Evolutionary conservation across 164 flowering plant genomes (phyloP).

Genomic region (Vitis riparia): DNA sequence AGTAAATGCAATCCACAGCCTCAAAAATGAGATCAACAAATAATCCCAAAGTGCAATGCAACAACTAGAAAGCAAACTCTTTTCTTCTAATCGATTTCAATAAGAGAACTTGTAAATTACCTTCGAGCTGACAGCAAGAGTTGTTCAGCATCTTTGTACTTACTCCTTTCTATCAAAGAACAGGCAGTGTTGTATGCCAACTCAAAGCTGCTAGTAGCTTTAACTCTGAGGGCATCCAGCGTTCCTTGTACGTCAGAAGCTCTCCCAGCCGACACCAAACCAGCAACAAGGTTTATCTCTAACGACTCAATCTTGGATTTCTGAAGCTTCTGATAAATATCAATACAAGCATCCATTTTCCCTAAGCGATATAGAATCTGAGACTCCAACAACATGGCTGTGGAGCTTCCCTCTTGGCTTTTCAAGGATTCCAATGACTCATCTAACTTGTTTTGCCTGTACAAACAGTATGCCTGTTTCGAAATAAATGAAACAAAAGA

Average conservation of each 20-base stretch:
- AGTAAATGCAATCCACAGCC: no score
- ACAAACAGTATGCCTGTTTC: conserved; percentile 84
- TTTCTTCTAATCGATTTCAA: background rate
- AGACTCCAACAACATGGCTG: conserved; percentile 66
- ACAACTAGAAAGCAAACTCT: background rate
- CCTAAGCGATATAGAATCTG: conserved; percentile 88
- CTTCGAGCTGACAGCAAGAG: conserved; percentile 78
- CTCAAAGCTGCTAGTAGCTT: conserved; percentile 88
- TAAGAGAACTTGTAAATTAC: conserved; percentile 26
- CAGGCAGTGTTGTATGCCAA: conserved; percentile 93
- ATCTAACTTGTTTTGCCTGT: conserved; percentile 82
- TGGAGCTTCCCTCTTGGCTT: conserved; percentile 50
- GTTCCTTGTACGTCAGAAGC: conserved; percentile 77
- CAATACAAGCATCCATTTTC: conserved; percentile 70
- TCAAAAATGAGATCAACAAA: no score
- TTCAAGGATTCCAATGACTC: conserved; percentile 74
- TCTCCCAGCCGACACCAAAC: conserved; percentile 75
- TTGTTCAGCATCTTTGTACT: conserved; percentile 77
- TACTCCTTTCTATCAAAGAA: conserved; percentile 69
- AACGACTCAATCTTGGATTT: conserved; percentile 67
- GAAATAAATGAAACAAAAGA: conserved; percentile 8
- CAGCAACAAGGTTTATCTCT: conserved; percentile 78
- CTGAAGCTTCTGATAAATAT: conserved; percentile 72
- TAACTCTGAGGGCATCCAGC: conserved; percentile 61
- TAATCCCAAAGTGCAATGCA: background rate